Evolutionary conservation across 306 rosid species (phyloP), one percentile per base, ranked within the genome.

Genomic region (Cicer cuneatum): DNA sequence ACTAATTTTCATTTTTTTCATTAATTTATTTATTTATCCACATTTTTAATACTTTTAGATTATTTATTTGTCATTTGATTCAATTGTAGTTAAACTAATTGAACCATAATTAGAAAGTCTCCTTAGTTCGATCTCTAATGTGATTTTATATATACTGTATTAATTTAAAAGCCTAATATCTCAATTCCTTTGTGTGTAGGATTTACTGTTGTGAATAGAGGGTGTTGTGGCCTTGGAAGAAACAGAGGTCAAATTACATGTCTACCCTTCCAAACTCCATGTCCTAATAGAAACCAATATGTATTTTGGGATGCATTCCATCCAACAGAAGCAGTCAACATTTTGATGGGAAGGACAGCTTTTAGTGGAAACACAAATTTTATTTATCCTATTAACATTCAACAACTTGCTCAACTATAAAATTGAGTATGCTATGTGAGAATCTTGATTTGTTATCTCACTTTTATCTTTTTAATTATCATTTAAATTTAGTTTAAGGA

Each of bases 231-330:
- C 5, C 77, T 93, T 38, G 98, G 98, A 46, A 69, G 96, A 54
- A 93, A 93, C 78, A 83, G 94, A 51, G 97, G 97, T 35, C 98
- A 94, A 83, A 81, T 91, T 2, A 94, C 98, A 40, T 91, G 96
- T 75, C 92, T 91, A 19, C 98, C 98, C 1, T 71, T 85, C 75
- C 94, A 88, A 77, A 91, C 89, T 2, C 96, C 98, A 4, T 91
- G 97, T 64, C 71, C 83, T 1, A 85, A 91, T 66, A 76, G 98
- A 73, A 79, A 77, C 19, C 85, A 83, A 61, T 93, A 91, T 16
- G 82, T 91, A 29, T 93, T 91, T 71, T 91, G 97, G 97, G 98
- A 93, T 81, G 98, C 98, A 49, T 93, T 89, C 61, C 98, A 91
- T 79, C 97, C 98, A 53, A 93, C 97, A 0, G 87, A 80, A 75